Conservation (phyloP, 1,284 basidiomycete species). For the Cerrena zonata region DNA sequence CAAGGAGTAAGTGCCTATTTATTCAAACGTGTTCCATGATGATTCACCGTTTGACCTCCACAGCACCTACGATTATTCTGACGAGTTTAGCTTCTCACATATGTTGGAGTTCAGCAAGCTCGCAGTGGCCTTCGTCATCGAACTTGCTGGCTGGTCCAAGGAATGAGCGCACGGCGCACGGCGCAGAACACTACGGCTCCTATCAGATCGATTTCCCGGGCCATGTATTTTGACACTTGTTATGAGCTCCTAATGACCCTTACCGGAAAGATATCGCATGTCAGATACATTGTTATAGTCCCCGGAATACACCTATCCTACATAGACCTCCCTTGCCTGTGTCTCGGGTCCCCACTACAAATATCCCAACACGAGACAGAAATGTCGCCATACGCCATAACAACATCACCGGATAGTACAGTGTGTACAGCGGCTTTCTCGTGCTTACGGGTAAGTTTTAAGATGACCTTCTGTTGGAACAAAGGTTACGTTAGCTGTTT, state of each 20-base stretch:
- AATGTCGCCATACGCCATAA: conserved; percentile 37
- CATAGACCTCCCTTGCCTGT: too few relatives aligned
- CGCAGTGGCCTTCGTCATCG: conserved; percentile 78
- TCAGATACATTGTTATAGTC: too few relatives aligned
- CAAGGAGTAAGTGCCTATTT: conserved; percentile 56
- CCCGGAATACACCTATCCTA: too few relatives aligned
- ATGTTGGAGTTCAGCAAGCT: conserved; percentile 88
- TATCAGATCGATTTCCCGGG: too few relatives aligned
- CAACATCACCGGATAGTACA: conserved; percentile 33
- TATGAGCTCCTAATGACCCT: too few relatives aligned
- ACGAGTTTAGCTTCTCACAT: conserved; percentile 81
- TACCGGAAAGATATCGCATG: too few relatives aligned
- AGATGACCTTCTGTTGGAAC: conserved; percentile 28
- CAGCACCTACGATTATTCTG: conserved; percentile 76
- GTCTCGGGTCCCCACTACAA: conserved; percentile 6
- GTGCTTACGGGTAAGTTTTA: conserved; percentile 27
- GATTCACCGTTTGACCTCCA: neutral
- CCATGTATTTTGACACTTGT: too few relatives aligned
- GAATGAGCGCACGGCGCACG: conserved; percentile 7
- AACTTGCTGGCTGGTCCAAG: conserved; percentile 55
- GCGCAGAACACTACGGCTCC: too few relatives aligned
- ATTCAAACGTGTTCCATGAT: neutral
- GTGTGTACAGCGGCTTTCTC: conserved; percentile 38
- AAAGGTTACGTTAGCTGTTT: neutral
- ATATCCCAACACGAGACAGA: conserved; percentile 35